phyloP scores from a whole-genome alignment of 2,329 filamentous ascomycete genomes.

The Lomentospora prolificans region DNA sequence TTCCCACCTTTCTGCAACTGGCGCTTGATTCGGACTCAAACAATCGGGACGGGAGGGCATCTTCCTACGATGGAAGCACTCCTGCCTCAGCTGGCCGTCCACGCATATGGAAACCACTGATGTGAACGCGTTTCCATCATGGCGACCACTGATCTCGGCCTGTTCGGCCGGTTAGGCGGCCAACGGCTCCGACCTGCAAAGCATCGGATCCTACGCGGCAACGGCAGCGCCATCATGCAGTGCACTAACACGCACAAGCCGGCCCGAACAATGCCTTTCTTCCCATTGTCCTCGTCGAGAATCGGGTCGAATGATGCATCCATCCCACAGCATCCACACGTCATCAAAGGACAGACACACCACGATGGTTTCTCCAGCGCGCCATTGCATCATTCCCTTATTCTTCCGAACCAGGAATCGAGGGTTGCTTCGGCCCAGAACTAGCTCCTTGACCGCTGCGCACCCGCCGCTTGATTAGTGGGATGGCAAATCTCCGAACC shows the following conservation, averaged over 20 bases:
- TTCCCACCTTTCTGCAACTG: too few species aligned
- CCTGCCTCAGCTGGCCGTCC: too few species aligned
- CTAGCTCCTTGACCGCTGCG: not conserved
- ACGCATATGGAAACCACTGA: too few species aligned
- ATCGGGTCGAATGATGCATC: not conserved
- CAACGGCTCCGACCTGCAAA: not conserved
- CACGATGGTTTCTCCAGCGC: not conserved
- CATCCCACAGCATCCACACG: not conserved
- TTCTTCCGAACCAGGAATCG: slow-evolving; percentile 3
- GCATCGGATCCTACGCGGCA: not conserved
- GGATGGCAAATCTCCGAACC: not conserved
- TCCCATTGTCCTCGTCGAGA: not conserved
- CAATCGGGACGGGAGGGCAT: too few species aligned
- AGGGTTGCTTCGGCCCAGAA: not conserved
- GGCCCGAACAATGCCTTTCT: not conserved
- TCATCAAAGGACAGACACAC: not conserved
- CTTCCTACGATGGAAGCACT: too few species aligned
- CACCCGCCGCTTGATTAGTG: not conserved
- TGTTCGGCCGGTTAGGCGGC: not conserved
- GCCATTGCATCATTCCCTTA: not conserved
- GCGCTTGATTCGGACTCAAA: too few species aligned
- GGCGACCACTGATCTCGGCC: not conserved
- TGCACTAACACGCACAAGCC: too few species aligned
- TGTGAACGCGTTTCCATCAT: too few species aligned
- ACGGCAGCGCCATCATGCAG: too few species aligned